Conservation (phyloP, 2,329 filamentous ascomycete genomes). For the Pyrenophora seminiperda region DNA sequence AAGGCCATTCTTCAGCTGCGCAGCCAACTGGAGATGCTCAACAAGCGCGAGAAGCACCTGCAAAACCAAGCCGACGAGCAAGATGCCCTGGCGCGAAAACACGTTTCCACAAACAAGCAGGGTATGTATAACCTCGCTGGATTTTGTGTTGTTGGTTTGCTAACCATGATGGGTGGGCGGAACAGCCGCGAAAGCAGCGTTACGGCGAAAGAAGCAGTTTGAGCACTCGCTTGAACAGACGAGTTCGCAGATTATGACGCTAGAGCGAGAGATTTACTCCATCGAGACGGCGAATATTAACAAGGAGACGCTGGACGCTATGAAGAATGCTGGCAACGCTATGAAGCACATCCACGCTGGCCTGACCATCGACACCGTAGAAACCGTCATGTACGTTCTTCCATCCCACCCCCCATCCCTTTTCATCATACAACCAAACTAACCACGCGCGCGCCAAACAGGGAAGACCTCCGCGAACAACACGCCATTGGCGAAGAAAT, state of each 20-base stretch:
- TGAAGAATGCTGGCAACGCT: slow-evolving; percentile 86
- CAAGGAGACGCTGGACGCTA: slow-evolving; percentile 89
- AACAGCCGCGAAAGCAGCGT: slow-evolving; percentile 85
- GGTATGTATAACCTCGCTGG: slow-evolving; percentile 66
- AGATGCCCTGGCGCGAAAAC: slow-evolving; percentile 84
- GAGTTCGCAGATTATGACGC: slow-evolving; percentile 81
- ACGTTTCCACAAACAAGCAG: slow-evolving; percentile 86
- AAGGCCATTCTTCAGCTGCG: slow-evolving; percentile 91
- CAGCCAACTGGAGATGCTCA: slow-evolving; percentile 92
- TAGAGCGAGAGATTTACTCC: slow-evolving; percentile 93
- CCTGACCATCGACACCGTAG: slow-evolving; percentile 91
- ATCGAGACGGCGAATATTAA: slow-evolving; percentile 99
- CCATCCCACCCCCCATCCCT: not conserved
- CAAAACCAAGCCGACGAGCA: slow-evolving; percentile 93
- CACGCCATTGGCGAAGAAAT: slow-evolving; percentile 95
- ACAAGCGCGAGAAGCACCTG: slow-evolving; percentile 92
- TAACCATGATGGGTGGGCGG: slow-evolving; percentile 15
- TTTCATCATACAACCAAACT: not conserved
- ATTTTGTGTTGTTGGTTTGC: not conserved
- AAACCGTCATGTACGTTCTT: slow-evolving; percentile 82
- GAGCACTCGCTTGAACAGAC: slow-evolving; percentile 93
- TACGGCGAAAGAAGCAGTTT: slow-evolving; percentile 92
- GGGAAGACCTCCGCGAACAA: slow-evolving; percentile 89
- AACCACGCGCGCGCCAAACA: slow-evolving; percentile 49
- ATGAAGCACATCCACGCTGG: slow-evolving; percentile 94